Conservation (phyloP, 257 asterid species). For the Leptodermis oblonga region DNA sequence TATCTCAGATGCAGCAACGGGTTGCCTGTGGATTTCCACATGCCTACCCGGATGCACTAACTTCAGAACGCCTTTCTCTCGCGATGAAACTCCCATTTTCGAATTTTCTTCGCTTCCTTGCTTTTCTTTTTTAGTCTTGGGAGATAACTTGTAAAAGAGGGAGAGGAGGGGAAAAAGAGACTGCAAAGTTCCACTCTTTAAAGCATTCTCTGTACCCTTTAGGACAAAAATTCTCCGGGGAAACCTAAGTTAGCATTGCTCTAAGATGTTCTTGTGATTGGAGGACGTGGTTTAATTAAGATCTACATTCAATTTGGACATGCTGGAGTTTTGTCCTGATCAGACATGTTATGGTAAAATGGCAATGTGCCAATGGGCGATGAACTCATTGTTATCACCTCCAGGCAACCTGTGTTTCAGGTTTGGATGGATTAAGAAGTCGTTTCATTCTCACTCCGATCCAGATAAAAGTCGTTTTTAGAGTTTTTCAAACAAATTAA, state of each 20-base stretch:
- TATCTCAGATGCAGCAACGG: slow-evolving; percentile 49
- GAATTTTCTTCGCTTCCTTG: neutral
- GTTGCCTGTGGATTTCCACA: slow-evolving; percentile 36
- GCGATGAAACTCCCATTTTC: slow-evolving; percentile 32
- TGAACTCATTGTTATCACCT: slow-evolving; percentile 1
- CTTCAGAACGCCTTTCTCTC: slow-evolving; percentile 38
- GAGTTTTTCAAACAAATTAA: too few species aligned
- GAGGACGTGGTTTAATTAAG: slow-evolving; percentile 2
- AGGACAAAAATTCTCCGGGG: slow-evolving; percentile 15
- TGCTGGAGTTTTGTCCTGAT: neutral
- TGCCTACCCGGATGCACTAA: slow-evolving; percentile 49
- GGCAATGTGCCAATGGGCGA: too few species aligned
- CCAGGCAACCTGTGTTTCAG: neutral
- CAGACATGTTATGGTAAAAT: too few species aligned
- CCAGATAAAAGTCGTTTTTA: too few species aligned
- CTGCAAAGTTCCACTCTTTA: neutral
- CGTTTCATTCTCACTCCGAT: too few species aligned
- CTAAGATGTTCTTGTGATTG: slow-evolving; percentile 15
- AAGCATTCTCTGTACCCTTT: neutral
- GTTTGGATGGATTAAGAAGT: too few species aligned
- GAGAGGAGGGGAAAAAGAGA: slow-evolving; percentile 13
- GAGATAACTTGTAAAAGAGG: neutral
- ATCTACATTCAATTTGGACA: neutral
- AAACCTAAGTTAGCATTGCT: slow-evolving; percentile 12
- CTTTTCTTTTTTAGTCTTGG: neutral